Base-by-base conservation (phyloP, 176 grass and related monocot genomes). In the Carex myosuroides region DNA sequence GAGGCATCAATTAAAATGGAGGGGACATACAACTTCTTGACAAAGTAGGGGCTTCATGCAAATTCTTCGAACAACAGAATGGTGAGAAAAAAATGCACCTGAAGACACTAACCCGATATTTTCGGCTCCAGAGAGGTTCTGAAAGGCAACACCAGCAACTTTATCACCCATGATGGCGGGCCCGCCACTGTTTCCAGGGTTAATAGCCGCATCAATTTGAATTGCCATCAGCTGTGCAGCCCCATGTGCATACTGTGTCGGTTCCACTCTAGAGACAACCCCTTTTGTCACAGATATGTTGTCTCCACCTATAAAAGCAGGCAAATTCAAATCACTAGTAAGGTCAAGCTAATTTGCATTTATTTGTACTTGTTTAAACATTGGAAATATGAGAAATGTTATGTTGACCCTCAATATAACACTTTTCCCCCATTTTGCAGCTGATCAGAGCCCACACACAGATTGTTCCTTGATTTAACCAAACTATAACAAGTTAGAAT, bases 281-380 rank as follows among this genome's bases (percentile, higher is more conserved):
- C 95, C 95, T 88, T 98, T 98, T 71, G 92, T 98, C n/a, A 98
- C 95, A 70, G 95, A 98, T 83, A 98, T 98, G 65, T 98, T 98
- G 71, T 98, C 95, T 66, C 95, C 95, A 87, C 92, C 95, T 98
- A 87, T 42, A 39, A 82, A 13, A 63, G 20, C 21, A 63, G 10
- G 21, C 16, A 82, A 67, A 66, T 76, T 76, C n/a, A 76, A 82
- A 82, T 76, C 33, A 76, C 12, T 8, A 14, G 3, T 30, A 13
- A 2, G 17, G 48, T 54, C 48, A 76, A 53, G 46, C 72, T 70
- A 42, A 68, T 13, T 13, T 30, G 62, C 13, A 6, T 8, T 54
- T 76, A 8, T 55, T 42, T 50, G 6, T 54, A 54, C 13, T 53
- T 21, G 37, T 48, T 30, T 16, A 30, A 24, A 54, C 72, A 55